phyloP scores from a whole-genome alignment of 345 rosid genomes.

The Aquilaria yunnanensis region DNA sequence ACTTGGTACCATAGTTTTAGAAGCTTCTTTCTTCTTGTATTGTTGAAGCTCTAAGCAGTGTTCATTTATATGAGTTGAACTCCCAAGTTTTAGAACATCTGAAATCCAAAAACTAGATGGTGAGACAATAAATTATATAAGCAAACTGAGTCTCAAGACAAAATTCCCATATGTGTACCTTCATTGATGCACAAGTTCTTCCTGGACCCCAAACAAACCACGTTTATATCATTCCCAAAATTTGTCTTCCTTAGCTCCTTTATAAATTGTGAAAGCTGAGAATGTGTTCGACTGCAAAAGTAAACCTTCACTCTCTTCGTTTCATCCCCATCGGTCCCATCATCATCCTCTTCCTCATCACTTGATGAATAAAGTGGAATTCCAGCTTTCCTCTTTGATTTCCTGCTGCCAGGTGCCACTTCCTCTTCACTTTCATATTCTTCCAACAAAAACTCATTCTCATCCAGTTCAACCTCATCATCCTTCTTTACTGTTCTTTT shows the following conservation, averaged over 20 bases:
- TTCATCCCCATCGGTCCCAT: constrained; percentile 26
- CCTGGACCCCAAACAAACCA: constrained; percentile 77
- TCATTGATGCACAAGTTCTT: constrained; percentile 82
- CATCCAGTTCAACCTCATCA: constrained; percentile 33
- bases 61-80: constrained; percentile 59
- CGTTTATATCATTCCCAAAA: constrained; percentile 43
- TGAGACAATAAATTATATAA: constrained; percentile 6
- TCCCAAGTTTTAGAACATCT: constrained; percentile 74
- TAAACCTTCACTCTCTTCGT: constrained; percentile 48
- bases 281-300: constrained; percentile 92
- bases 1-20: constrained; percentile 62
- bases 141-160: background rate
- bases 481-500: constrained; percentile 18
- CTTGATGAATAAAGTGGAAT: constrained; percentile 47
- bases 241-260: constrained; percentile 73
- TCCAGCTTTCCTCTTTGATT: constrained; percentile 47
- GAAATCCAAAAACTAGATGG: constrained; percentile 17
- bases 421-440: constrained; percentile 84
- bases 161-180: constrained; percentile 31
- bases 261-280: constrained; percentile 87
- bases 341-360: constrained; percentile 40
- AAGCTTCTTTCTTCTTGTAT: constrained; percentile 42
- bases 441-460: constrained; percentile 68
- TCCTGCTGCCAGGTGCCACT: constrained; percentile 22
- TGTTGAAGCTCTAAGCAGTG: constrained; percentile 85